Percentiles rank a stretch among this genome's conserved stretches.
phyloP scores from a whole-genome alignment of 768 basidiomycete genomes.

The Boletus fagicola region DNA sequence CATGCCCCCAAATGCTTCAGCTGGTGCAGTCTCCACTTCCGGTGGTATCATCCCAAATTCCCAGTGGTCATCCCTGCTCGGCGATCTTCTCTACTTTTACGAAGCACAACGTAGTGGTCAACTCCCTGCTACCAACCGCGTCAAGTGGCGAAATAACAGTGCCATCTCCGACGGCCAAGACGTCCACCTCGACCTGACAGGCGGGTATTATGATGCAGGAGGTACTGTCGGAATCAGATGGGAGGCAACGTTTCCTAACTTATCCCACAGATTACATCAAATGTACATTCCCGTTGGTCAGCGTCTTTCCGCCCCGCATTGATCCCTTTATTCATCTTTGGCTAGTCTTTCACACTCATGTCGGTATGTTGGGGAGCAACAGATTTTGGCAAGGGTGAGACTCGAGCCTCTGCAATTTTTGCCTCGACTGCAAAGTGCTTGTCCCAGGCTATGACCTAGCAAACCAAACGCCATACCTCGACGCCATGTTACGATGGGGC shows the following conservation, averaged over 20 bases:
- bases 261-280: constrained; percentile 74
- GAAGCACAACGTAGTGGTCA: constrained; percentile 86
- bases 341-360: constrained; percentile 76
- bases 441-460: constrained; percentile 72
- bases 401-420: not conserved
- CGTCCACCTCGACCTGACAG: constrained; percentile 69
- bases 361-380: constrained; percentile 89
- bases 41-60: constrained; percentile 51
- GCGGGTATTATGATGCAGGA: constrained; percentile 94
- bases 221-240: constrained; percentile 43
- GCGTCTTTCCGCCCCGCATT: constrained; percentile 13
- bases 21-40: constrained; percentile 50
- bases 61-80: constrained; percentile 82
- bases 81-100: constrained; percentile 83
- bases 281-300: constrained; percentile 78
- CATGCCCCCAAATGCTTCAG: constrained; percentile 57
- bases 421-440: not conserved
- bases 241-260: not conserved
- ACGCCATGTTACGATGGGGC: constrained; percentile 87
- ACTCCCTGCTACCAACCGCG: constrained; percentile 65
- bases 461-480: constrained; percentile 89
- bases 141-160: constrained; percentile 86
- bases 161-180: constrained; percentile 74
- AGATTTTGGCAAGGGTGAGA: constrained; percentile 73
- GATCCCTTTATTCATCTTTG: not conserved